These are phyloP conservation scores for Mediolabrus comicus DNA, from an alignment of 108 stramenopile species.

Conservation along the genomic window DNA sequence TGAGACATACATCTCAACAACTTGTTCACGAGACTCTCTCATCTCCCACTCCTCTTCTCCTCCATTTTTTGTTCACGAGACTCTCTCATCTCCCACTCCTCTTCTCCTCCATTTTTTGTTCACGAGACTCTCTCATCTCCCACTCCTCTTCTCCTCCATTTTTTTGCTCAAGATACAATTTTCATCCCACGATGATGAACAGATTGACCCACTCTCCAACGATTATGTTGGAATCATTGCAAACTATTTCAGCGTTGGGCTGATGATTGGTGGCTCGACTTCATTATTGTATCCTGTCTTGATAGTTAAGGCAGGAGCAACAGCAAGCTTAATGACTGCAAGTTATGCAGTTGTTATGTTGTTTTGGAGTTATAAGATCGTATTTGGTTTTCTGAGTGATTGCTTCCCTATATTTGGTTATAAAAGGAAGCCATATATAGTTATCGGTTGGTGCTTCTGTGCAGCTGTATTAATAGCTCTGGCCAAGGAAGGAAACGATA, in stretches of 20 bases:
- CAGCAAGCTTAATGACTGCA: slow-evolving; percentile 35
- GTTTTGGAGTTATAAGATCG: slow-evolving; percentile 50
- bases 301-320: slow-evolving; percentile 40
- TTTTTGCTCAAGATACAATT: no score
- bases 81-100: no score
- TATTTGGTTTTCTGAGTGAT: slow-evolving; percentile 53
- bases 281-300: slow-evolving; percentile 46
- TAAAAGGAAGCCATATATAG: slow-evolving; percentile 55
- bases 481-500: slow-evolving; percentile 31
- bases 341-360: slow-evolving; percentile 43
- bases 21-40: no score
- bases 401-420: slow-evolving; percentile 54
- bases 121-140: no score
- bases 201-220: slow-evolving; percentile 40
- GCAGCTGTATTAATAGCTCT: slow-evolving; percentile 26
- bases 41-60: no score
- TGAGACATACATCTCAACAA: no score
- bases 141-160: no score
- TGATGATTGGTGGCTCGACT: slow-evolving; percentile 44
- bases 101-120: no score
- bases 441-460: slow-evolving; percentile 47
- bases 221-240: slow-evolving; percentile 42
- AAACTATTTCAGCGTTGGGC: slow-evolving; percentile 50
- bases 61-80: no score
- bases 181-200: slow-evolving; percentile 9